phyloP scores from a whole-genome alignment of 1,139 yeast species.

The Candida pseudoviswanathii region DNA sequence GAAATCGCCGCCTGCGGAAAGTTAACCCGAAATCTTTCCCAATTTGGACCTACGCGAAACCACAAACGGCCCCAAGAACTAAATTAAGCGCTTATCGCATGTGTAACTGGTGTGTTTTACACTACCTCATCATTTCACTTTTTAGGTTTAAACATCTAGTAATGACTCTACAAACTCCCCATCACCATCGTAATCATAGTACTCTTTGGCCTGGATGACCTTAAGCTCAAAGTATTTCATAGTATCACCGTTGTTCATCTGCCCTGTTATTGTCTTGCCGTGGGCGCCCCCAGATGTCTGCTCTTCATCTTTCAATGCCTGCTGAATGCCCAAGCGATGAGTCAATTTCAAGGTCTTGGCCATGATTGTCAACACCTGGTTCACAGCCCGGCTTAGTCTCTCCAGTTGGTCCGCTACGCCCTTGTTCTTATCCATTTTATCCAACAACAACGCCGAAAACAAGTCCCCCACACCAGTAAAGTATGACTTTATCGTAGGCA shows the following conservation, averaged over 20 bases:
- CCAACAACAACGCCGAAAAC: conserved; percentile 76
- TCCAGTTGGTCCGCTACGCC: conserved; percentile 7
- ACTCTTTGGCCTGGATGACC: conserved; percentile 37
- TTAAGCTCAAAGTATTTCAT: conserved; percentile 47
- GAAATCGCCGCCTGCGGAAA: neutral
- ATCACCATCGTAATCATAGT: conserved; percentile 26
- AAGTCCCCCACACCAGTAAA: conserved; percentile 95
- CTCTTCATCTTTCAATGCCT: conserved; percentile 15
- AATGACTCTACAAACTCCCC: conserved; percentile 22
- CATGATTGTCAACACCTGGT: conserved; percentile 55
- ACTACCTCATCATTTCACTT: too few relatives aligned
- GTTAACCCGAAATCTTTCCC: neutral
- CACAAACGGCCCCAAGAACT: neutral
- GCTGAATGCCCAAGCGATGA: conserved; percentile 24
- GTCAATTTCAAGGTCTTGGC: conserved; percentile 47
- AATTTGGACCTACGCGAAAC: neutral
- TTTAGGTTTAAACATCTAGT: conserved; percentile 1
- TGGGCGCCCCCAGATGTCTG: conserved; percentile 7
- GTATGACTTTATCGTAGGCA: conserved; percentile 64
- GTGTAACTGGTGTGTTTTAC: neutral
- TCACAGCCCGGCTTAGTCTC: conserved; percentile 36
- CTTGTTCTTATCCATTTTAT: conserved; percentile 47
- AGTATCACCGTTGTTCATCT: conserved; percentile 38
- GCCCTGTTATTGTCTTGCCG: conserved; percentile 21
- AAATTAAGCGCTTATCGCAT: neutral